These are phyloP conservation scores for Debaryomycetaceae sp. DNA, from an alignment of 1,139 yeast genomes.

Conservation along the genomic window DNA sequence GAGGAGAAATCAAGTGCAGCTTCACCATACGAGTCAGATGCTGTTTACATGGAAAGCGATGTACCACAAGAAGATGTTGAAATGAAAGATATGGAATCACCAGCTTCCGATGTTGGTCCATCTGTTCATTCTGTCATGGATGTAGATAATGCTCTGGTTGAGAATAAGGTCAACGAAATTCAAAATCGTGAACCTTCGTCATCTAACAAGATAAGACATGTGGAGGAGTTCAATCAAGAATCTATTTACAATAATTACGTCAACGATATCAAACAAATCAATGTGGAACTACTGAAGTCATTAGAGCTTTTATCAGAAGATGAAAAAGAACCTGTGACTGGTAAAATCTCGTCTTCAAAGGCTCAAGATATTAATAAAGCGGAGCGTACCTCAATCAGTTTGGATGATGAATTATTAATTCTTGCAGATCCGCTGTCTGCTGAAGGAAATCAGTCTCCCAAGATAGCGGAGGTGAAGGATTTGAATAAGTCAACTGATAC, in stretches of 20 bases:
- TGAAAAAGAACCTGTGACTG: not conserved
- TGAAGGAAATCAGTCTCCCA: not conserved
- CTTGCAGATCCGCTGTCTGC: not conserved
- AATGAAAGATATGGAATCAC: no score
- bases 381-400: not conserved
- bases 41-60: no score
- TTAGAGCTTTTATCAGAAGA: not conserved
- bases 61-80: no score
- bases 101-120: no score
- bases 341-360: not conserved
- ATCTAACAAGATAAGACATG: no score
- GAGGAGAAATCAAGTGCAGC: no score
- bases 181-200: no score
- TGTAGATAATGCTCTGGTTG: no score
- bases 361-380: not conserved
- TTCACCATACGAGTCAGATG: no score
- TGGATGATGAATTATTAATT: not conserved
- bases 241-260: constrained; percentile 14
- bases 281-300: constrained; percentile 14
- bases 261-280: constrained; percentile 15
- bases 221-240: not conserved
- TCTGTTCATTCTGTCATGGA: no score
- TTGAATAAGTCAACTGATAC: not conserved
- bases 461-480: not conserved
- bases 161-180: no score